Base-by-base conservation (phyloP, 352 stramenopile species). In the Globisporangium uncinulatum region DNA sequence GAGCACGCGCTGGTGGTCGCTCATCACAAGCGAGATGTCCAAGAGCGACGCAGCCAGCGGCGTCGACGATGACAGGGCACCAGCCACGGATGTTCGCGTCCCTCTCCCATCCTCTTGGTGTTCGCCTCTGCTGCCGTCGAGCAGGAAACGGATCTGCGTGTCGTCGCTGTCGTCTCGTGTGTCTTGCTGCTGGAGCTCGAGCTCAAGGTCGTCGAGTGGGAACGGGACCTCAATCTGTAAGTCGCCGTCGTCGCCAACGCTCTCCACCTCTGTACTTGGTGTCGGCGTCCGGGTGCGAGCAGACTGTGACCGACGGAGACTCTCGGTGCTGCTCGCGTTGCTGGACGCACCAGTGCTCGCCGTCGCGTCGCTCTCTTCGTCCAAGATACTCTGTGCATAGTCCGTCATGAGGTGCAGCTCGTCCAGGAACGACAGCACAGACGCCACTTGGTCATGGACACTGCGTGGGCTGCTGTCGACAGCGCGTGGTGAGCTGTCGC, bases 1-100 rank as follows among this genome's bases (percentile, higher is more conserved):
- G 24, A 89, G 46, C n/a, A 89, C 66, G 0, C 69, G 74, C 21
- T 89, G 76, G 52, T 87, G 75, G 29, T 89, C 79, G n/a, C 57
- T 87, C 76, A 89, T 86, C 15, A 89, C 76, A 21, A 89, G 76
- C 17, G 79, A 87, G 46, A 89, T 89, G 44, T 87, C 79, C 48
- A 86, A 57, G 10, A 89, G 59, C 17, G 79, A 83, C 31, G 86
- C 71, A 15, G 76, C 70, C 17, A 89, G 58, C 24, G 74, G 74
- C 4, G 69, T 51, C 1, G 61, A 64, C 10, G 63, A 62, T 3
- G 63, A 56, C 0, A 58, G 46, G 20, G 53, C 29, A 29, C 6
- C 19, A 13, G 8, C n/a, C 41, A 45, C 46, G 17, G 19, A 14
- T 21, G 13, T 3, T 32, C 20, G n/a, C n/a, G 1, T 15, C 20